phyloP scores from a whole-genome alignment of 2,329 filamentous ascomycete species.

The Talaromyces sp. region DNA sequence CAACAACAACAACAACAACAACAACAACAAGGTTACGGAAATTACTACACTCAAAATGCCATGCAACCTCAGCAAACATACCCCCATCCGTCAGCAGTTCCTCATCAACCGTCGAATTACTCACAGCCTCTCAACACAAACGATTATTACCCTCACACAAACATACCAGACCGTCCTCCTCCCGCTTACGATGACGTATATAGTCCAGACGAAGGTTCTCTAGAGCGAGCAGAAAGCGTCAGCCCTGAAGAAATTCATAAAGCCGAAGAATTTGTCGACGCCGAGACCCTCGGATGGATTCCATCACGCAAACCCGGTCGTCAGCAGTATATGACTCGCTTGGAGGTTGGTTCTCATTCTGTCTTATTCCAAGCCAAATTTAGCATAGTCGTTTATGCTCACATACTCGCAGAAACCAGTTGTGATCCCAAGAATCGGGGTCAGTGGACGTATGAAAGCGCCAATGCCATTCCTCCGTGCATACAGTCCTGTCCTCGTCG shows the following conservation, averaged over 20 bases:
- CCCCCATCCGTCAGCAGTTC: background rate
- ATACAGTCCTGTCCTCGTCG: constrained; percentile 11
- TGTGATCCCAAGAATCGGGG: constrained; percentile 13
- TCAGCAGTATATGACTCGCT: background rate
- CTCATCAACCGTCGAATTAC: background rate
- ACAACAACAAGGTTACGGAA: background rate
- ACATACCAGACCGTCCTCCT: background rate
- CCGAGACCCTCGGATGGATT: constrained; percentile 9
- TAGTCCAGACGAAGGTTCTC: background rate
- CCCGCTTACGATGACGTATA: background rate
- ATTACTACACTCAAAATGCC: background rate
- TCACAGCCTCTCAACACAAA: background rate
- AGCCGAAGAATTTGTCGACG: constrained; percentile 4
- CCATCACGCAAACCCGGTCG: background rate
- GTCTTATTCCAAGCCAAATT: background rate
- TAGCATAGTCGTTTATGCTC: background rate
- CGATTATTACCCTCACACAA: background rate
- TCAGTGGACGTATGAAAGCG: constrained; percentile 3
- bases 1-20: too few species aligned
- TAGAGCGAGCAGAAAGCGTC: background rate
- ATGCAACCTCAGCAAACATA: background rate
- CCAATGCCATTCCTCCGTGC: constrained; percentile 15
- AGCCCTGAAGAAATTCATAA: constrained; percentile 1
- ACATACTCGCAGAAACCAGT: constrained; percentile 9
- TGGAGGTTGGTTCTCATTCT: background rate